These are phyloP conservation scores for Aspergillus diversus DNA, from an alignment of 495 filamentous ascomycete genomes.

Conservation along the genomic window DNA sequence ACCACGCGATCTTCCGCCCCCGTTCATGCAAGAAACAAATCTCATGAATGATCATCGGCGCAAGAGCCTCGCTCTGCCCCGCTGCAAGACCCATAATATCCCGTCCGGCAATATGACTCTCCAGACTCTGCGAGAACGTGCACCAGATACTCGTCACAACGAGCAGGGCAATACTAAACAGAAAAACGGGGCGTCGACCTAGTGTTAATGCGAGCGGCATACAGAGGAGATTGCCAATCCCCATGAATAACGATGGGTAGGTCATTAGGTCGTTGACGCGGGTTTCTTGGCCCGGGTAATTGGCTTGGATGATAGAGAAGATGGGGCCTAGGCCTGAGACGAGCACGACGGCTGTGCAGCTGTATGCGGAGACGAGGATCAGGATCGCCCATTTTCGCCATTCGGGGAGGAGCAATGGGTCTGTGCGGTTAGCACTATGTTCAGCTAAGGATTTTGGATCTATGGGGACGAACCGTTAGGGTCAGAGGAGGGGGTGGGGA, in stretches of 20 bases:
- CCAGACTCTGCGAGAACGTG: slow-evolving; percentile 47
- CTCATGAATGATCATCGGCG: slow-evolving; percentile 57
- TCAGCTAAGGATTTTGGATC: too few species aligned
- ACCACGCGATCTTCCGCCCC: slow-evolving; percentile 25
- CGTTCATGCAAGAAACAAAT: slow-evolving; percentile 63
- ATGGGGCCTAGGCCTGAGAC: too few species aligned
- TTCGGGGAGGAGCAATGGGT: too few species aligned
- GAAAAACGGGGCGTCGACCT: slow-evolving; percentile 57
- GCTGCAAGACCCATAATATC: slow-evolving; percentile 55
- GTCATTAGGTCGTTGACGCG: too few species aligned
- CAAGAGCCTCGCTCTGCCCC: slow-evolving; percentile 58
- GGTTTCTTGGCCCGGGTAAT: too few species aligned
- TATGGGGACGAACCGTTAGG: too few species aligned
- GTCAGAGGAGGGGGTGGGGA: too few species aligned
- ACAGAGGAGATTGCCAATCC: slow-evolving; percentile 57
- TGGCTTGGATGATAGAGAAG: too few species aligned
- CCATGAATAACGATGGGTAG: slow-evolving; percentile 13
- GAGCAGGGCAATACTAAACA: slow-evolving; percentile 51
- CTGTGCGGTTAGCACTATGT: too few species aligned
- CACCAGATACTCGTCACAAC: slow-evolving; percentile 48
- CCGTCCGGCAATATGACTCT: slow-evolving; percentile 45
- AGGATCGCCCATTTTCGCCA: too few species aligned
- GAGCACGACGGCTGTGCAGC: too few species aligned
- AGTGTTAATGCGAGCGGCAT: slow-evolving; percentile 59
- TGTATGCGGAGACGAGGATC: too few species aligned